Base-by-base conservation (phyloP, 768 basidiomycete genomes). In the Kwoniella newhampshirensis region DNA sequence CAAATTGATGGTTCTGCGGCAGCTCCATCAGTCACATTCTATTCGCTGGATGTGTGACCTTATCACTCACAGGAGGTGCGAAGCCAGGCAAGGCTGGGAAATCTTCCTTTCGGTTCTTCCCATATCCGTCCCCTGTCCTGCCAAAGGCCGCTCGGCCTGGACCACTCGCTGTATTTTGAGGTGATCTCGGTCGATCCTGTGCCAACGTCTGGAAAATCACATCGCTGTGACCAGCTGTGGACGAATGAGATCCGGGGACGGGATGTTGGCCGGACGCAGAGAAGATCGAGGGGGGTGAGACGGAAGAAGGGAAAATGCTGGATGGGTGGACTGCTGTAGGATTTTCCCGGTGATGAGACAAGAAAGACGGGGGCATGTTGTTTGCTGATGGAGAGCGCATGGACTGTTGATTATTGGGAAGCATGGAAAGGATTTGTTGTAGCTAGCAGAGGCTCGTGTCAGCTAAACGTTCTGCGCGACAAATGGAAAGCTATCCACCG, bases 71-170 rank as follows among this genome's bases (percentile, higher is more conserved):
- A 52, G 90, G 91, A 9, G 92, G 88, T 25, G 90, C 87, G 74
- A 93, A 94, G 3, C 91, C 91, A 36, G 92, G 91, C 20, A 93
- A 81, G 20, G 89, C 87, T 12, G 92, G 92, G 67, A 93, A 94
- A 36, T 80, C 67, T 28, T 54, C 68, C 44, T 80, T 74, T 73
- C 44, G 75, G 66, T 55, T 67, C 66, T 76, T 40, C 32, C 32
- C 32, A 32, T 32, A 32, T 32, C 32, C 32, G 32, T 32, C 13
- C 32, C 7, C 13, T 6, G 6, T 32, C 13, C 32, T 32, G 13
- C 13, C 13, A 13, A 6, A 32, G 32, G 6, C 13, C 13, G 20
- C 15, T 25, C 53, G 36, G 15, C 54, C 25, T 53, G 55, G n/a
- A 25, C 65, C 60, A 27, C 26, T 54, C 9, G 63, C 59, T 15